Evolutionary conservation across 2,329 filamentous ascomycete genomes (phyloP).

Genomic region (Phialophora chinensis): DNA sequence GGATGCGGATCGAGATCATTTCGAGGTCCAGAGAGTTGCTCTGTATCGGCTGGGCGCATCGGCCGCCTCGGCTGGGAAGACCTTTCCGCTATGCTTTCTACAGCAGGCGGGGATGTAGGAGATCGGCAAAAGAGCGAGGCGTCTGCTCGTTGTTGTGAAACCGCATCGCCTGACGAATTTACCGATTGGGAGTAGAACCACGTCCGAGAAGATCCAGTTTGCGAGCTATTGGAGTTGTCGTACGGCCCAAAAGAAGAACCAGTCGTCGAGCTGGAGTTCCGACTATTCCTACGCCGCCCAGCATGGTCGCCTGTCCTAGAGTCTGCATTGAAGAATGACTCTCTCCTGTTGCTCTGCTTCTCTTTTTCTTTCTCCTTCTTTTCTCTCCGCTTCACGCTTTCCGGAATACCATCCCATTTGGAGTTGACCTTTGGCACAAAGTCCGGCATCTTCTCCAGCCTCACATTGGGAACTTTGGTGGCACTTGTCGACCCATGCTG

Average conservation of each 20-base stretch:
- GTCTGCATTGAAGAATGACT: conserved; percentile 17
- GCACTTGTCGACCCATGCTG: conserved; percentile 50
- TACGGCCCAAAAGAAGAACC: conserved; percentile 29
- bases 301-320: conserved; percentile 9
- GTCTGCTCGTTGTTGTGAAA: conserved; percentile 27
- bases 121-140: conserved; percentile 11
- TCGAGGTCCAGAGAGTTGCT: neutral
- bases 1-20: neutral
- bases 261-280: conserved; percentile 31
- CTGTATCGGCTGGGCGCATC: neutral
- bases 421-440: conserved; percentile 60
- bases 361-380: conserved; percentile 36
- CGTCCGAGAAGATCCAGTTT: conserved; percentile 18
- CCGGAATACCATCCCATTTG: conserved; percentile 61
- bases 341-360: conserved; percentile 23
- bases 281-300: conserved; percentile 15
- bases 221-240: conserved; percentile 27
- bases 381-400: conserved; percentile 46
- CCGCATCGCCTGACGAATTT: conserved; percentile 36
- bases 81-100: conserved; percentile 13
- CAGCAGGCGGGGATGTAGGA: conserved; percentile 3
- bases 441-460: conserved; percentile 54
- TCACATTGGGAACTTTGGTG: conserved; percentile 47
- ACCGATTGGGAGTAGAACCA: conserved; percentile 31
- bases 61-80: neutral